Base-by-base conservation (phyloP, 2,329 filamentous ascomycete genomes). In the Fusarium sp. region DNA sequence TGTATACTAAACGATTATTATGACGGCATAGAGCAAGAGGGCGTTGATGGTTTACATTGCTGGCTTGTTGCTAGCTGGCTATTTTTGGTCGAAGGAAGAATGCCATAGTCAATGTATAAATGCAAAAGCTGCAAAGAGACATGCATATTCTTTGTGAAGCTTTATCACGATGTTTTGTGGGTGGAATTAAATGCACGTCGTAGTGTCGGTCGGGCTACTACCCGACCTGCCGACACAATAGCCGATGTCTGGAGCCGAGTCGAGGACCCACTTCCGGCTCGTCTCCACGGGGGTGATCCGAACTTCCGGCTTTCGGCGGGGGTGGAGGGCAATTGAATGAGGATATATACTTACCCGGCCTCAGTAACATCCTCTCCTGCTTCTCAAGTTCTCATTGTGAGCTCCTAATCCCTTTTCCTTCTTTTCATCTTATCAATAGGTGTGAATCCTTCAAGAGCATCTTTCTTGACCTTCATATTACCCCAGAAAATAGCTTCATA, bases 341-440 rank as follows among this genome's bases (percentile, higher is more conserved):
- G 71, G 69, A 64, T 71, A 73, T 65, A 62, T 49, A 47, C 68
- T 73, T 73, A 73, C 57, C 71, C 71, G 71, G 65, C 1, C 43
- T 19, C 13, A 46, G 48, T 26, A 45, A 52, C 50, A 46, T 48
- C 54, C 17, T 54, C 37, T 48, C 19, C 51, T 28, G 44, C 41
- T 52, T 41, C 54, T 54, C 48, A 62, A 40, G 39, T 52, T 41
- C 54, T 54, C 45, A 62, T 56, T 43, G 54, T 39, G 44, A 53
- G 13, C 26, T 33, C 28, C 17, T 51, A 20, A 35, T 57, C 37
- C 52, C 45, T 45, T 39, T 49, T 24, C 41, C 41, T n/a, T n/a
- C 35, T 35, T 52, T 24, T 35, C 32, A 40, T 57, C 20, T 46
- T 35, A 43, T 58, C 54, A 46, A 50, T 62, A 60, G 41, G 11